Percentiles rank a stretch among this genome's conserved stretches.
Evolutionary conservation across 495 filamentous ascomycete genomes (phyloP).

Genomic region (Aspergillus incahuasiensis): DNA sequence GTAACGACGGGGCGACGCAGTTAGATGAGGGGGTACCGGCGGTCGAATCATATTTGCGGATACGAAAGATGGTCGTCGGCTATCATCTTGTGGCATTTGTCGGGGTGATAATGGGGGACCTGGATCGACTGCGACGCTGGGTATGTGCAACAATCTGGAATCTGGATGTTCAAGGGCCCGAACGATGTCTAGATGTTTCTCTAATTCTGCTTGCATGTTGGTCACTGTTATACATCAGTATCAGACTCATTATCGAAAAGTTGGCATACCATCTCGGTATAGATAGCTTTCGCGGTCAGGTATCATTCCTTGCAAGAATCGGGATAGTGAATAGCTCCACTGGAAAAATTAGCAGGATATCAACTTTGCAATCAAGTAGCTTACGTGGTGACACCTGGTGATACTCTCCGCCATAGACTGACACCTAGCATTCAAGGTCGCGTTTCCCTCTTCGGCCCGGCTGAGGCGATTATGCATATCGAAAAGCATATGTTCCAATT

Average conservation of each 20-base stretch:
- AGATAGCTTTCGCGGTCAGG: conserved; percentile 59
- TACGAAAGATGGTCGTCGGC: conserved; percentile 59
- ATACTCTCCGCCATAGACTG: conserved; percentile 79
- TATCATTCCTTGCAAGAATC: conserved; percentile 63
- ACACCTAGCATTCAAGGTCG: conserved; percentile 72
- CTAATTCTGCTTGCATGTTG: conserved; percentile 77
- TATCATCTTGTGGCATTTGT: conserved; percentile 81
- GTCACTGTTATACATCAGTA: conserved; percentile 53
- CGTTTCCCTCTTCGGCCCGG: conserved; percentile 79
- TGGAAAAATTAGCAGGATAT: conserved; percentile 17
- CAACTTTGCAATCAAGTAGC: neutral
- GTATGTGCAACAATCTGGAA: conserved; percentile 65
- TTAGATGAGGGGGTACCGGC: conserved; percentile 72
- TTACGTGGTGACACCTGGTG: conserved; percentile 67
- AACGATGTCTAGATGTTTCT: conserved; percentile 72
- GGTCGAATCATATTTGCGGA: conserved; percentile 49
- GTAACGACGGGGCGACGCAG: conserved; percentile 73
- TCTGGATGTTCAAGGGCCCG: conserved; percentile 64
- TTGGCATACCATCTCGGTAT: conserved; percentile 49
- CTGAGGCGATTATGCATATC: conserved; percentile 72
- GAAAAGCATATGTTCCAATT: conserved; percentile 75
- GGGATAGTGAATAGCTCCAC: conserved; percentile 75
- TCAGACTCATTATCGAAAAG: conserved; percentile 1
- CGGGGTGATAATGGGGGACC: conserved; percentile 87
- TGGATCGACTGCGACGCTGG: conserved; percentile 60